Evolutionary conservation across 768 basidiomycete species (phyloP), one percentile per base, ranked within the genome.

Genomic region (Xerocomellus chrysenteron): DNA sequence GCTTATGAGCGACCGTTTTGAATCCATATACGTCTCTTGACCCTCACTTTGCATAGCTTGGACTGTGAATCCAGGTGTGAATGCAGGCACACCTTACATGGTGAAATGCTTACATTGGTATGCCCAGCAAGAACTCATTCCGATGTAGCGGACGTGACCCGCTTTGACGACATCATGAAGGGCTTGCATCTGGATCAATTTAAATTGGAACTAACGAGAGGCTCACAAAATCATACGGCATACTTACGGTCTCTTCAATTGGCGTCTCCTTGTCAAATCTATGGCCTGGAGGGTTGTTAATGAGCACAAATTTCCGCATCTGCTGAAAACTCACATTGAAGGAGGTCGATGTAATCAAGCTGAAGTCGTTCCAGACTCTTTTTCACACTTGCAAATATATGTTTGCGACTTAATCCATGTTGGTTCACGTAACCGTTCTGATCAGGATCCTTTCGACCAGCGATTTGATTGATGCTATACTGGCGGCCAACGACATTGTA

Each of bases 311-410:
- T 28, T 28, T 33, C 13, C 21, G 4, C 12, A 21, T 17, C 16
- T 30, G 28, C 13, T 14, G 7, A 9, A 36, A 14, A 43, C 73
- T 45, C 55, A 75, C 80, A 80, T 66, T 80, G 84, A 30, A 85
- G 72, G 4, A 86, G 61, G 62, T 87, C 86, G 52, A 87, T 77
- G 54, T 85, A 82, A 50, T 85, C 83, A 48, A 71, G 66, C 53
- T 77, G 74, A 28, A 80, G 73, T 28, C 79, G 73, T 35, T 73
- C 68, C 47, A 80, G 58, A 49, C 75, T 76, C 50, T 72, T 65
- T 60, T 78, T 75, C 13, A 81, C 78, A 13, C 80, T 72, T 37
- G 82, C 84, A 59, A 87, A 86, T 65, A 87, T 85, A 65, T 82
- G 80, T 75, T 80, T 82, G 57, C 82, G 74, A 50, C 72, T 76